A percentile compares a stretch with the other conserved stretches of the same genome.
phyloP scores from a whole-genome alignment of 371 early-diverging fungal species.

The Apophysomyces variabilis region DNA sequence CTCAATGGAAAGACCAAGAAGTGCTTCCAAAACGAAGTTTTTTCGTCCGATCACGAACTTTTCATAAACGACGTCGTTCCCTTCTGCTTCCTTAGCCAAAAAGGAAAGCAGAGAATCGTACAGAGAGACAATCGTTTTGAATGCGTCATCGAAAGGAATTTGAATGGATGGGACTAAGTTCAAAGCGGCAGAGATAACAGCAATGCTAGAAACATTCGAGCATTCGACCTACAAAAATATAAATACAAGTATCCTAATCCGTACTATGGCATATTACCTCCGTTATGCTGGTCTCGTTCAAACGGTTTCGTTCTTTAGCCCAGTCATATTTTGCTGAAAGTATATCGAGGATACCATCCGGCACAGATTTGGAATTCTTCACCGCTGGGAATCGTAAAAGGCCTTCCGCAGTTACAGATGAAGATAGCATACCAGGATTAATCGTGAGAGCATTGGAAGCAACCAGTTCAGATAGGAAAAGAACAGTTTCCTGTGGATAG shows the following conservation, averaged over 20 bases:
- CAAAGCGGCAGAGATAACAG: conserved; percentile 54
- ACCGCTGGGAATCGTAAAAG: conserved; percentile 59
- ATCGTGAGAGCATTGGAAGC: conserved; percentile 45
- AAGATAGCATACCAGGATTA: conserved; percentile 54
- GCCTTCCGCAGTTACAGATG: conserved; percentile 57
- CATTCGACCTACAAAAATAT: conserved; percentile 2
- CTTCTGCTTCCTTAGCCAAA: conserved; percentile 36
- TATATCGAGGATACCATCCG: conserved; percentile 41
- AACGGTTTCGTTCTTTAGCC: conserved; percentile 51
- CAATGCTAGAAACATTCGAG: conserved; percentile 30
- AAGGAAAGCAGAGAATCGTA: conserved; percentile 42
- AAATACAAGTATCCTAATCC: background rate
- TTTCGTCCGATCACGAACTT: conserved; percentile 56
- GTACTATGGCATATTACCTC: conserved; percentile 23
- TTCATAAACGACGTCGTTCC: conserved; percentile 37
- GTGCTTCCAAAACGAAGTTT: conserved; percentile 56
- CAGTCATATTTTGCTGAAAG: conserved; percentile 53
- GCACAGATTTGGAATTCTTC: conserved; percentile 31
- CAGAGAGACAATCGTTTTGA: conserved; percentile 40
- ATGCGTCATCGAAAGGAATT: conserved; percentile 38
- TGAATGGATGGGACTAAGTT: conserved; percentile 60
- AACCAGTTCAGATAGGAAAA: conserved; percentile 59
- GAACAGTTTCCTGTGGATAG: conserved; percentile 50
- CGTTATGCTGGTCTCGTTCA: conserved; percentile 46
- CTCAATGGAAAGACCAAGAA: conserved; percentile 60